Base-by-base conservation (phyloP, 225 moss, liverwort and hornwort genomes). In the Polytrichum commune region DNA sequence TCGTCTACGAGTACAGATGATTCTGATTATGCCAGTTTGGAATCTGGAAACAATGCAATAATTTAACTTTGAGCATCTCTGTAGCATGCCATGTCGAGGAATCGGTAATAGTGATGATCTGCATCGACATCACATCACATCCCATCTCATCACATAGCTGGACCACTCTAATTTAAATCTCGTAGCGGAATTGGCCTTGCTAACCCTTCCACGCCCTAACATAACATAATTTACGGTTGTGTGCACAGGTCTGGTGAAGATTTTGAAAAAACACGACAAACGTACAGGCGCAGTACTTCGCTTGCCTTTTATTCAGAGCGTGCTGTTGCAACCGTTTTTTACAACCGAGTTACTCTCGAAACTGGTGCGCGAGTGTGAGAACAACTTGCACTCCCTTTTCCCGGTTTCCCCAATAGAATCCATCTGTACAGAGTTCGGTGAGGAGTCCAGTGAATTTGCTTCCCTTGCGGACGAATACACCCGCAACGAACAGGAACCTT, bases 251-350 rank as follows among this genome's bases (percentile, higher is more conserved):
- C 75, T 90, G 57, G 90, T 87, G 67, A 90, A 90, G 82, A 90
- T 90, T 74, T 71, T 90, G 73, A 90, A 90, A 82, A 90, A 90
- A 66, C 90, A 90, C 24, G 90, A 90, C 64, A 90, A 90, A 63
- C 61, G 79, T 65, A 90, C 87, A 28, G 84, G 87, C 67, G 88
- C 79, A 18, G 84, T 87, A 1, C 80, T 90, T 61, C 78, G 90
- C 18, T 54, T 86, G 72, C 89, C 89, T 24, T 89, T 83, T 22
- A 89, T 89, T 57, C 89, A 89, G 76, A 83, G 79, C 55, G 86
- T 89, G 32, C 75, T 89, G 70, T 84, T 86, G 32, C 89, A 89
- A 74, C 86, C 86, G 5, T 89, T 89, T 68, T 89, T 83, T 74
- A 89, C 88, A 33, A 89, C 88, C 5, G 88, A 89, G 73, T 83